phyloP scores from a whole-genome alignment of 805 yeast genomes.

The Candida xyloterini region DNA sequence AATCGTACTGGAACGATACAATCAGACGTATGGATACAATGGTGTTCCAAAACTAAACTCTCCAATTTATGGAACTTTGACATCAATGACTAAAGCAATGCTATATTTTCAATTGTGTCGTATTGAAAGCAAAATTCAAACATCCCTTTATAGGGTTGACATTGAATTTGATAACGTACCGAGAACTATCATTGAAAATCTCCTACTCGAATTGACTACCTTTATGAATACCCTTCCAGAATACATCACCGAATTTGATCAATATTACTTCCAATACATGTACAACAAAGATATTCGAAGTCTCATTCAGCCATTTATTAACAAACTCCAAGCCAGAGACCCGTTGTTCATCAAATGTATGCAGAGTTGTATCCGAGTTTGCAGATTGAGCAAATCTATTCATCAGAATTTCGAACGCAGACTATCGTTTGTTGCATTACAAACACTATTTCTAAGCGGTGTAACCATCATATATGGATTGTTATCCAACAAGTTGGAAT shows the following conservation, averaged over 20 bases:
- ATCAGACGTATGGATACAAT: not conserved
- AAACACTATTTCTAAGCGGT: slow-evolving; percentile 19
- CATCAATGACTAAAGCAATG: slow-evolving; percentile 12
- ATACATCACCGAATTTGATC: slow-evolving; percentile 9
- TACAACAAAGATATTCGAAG: slow-evolving; percentile 19
- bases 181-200: slow-evolving; percentile 3
- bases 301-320: slow-evolving; percentile 16
- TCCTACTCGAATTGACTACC: not conserved
- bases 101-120: slow-evolving; percentile 12
- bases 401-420: slow-evolving; percentile 13
- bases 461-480: slow-evolving; percentile 20
- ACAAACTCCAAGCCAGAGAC: slow-evolving; percentile 4
- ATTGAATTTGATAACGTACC: slow-evolving; percentile 6
- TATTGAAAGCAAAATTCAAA: slow-evolving; percentile 19
- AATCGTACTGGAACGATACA: not conserved
- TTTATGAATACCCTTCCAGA: slow-evolving; percentile 10
- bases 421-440: slow-evolving; percentile 18
- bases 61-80: not conserved
- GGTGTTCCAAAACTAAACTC: not conserved
- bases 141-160: slow-evolving; percentile 20
- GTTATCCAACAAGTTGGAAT: slow-evolving; percentile 13
- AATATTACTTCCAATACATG: slow-evolving; percentile 13
- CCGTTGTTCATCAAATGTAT: slow-evolving; percentile 16
- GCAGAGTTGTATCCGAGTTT: slow-evolving; percentile 13
- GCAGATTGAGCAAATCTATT: slow-evolving; percentile 16